phyloP scores from a whole-genome alignment of 2,329 filamentous ascomycete genomes.

The Plectosphaerella plurivora region DNA sequence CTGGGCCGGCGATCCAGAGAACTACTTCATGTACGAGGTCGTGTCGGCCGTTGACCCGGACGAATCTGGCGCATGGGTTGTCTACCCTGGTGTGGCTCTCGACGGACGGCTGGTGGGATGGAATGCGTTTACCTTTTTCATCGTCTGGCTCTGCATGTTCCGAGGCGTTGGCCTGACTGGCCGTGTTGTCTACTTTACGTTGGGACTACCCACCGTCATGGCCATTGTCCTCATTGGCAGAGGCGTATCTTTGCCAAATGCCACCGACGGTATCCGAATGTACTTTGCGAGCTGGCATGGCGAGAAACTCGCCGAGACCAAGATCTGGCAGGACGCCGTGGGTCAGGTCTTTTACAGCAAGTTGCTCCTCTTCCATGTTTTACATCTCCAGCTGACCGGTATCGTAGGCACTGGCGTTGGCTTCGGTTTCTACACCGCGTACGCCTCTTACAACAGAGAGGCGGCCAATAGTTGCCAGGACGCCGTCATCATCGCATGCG shows the following conservation, averaged over 20 bases:
- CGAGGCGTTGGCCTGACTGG: conserved; percentile 50
- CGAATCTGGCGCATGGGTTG: conserved; percentile 23
- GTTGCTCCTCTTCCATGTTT: conserved; percentile 5
- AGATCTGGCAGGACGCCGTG: conserved; percentile 49
- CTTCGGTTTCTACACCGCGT: conserved; percentile 50
- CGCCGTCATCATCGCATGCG: conserved; percentile 45
- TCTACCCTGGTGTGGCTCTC: conserved; percentile 36
- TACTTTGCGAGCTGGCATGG: conserved; percentile 33
- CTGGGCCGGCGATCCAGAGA: conserved; percentile 38
- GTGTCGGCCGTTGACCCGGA: conserved; percentile 13
- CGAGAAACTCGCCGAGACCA: conserved; percentile 38
- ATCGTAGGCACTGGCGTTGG: conserved; percentile 17
- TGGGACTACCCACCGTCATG: conserved; percentile 50
- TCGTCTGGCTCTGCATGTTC: conserved; percentile 54
- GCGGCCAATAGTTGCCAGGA: conserved; percentile 51
- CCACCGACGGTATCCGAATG: conserved; percentile 40
- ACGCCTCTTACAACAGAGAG: conserved; percentile 50
- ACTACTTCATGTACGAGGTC: conserved; percentile 24
- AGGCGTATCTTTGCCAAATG: conserved; percentile 44
- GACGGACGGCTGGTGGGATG: conserved; percentile 50
- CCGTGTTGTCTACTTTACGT: conserved; percentile 51
- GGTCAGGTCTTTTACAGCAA: conserved; percentile 35
- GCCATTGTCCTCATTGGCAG: conserved; percentile 48
- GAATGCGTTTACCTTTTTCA: conserved; percentile 50
- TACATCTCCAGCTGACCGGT: no score